phyloP scores from a whole-genome alignment of 2,329 filamentous ascomycete genomes.

The Colletotrichum orchidophilum region DNA sequence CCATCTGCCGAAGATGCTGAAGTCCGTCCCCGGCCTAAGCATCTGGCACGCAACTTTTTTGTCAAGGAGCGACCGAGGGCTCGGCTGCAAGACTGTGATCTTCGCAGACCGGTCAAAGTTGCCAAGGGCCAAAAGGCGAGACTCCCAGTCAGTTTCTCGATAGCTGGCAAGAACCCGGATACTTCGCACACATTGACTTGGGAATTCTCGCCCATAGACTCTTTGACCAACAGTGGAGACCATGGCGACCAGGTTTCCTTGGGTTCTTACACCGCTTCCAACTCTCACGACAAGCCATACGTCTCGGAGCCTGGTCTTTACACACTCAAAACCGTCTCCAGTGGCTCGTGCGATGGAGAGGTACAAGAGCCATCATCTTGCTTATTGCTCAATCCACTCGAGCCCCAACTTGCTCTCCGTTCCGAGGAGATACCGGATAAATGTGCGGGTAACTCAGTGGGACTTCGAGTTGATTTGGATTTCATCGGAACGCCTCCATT shows the following conservation, averaged over 20 bases:
- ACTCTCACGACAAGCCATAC: slow-evolving; percentile 67
- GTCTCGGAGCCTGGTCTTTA: slow-evolving; percentile 88
- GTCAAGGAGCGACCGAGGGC: slow-evolving; percentile 88
- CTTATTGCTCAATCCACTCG: slow-evolving; percentile 87
- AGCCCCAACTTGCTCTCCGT: slow-evolving; percentile 79
- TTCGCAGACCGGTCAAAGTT: slow-evolving; percentile 82
- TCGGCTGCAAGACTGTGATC: slow-evolving; percentile 78
- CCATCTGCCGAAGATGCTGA: slow-evolving; percentile 74
- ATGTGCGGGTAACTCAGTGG: slow-evolving; percentile 93
- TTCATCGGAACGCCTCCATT: slow-evolving; percentile 94
- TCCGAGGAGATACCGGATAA: slow-evolving; percentile 91
- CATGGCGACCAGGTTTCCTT: slow-evolving; percentile 68
- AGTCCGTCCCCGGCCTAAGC: slow-evolving; percentile 64
- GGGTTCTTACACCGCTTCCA: slow-evolving; percentile 69
- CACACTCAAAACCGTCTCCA: slow-evolving; percentile 81
- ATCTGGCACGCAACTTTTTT: slow-evolving; percentile 79
- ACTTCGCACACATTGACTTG: slow-evolving; percentile 80
- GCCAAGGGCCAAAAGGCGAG: slow-evolving; percentile 75
- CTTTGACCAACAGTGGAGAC: slow-evolving; percentile 75
- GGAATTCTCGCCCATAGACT: slow-evolving; percentile 80
- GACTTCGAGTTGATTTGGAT: slow-evolving; percentile 87
- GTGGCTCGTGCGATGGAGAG: slow-evolving; percentile 85
- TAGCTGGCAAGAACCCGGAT: slow-evolving; percentile 67
- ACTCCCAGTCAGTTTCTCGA: slow-evolving; percentile 77
- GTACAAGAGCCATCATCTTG: slow-evolving; percentile 95